Conservation (phyloP, 2,329 filamentous ascomycete genomes). For the Cladosporium sphaerospermum region DNA sequence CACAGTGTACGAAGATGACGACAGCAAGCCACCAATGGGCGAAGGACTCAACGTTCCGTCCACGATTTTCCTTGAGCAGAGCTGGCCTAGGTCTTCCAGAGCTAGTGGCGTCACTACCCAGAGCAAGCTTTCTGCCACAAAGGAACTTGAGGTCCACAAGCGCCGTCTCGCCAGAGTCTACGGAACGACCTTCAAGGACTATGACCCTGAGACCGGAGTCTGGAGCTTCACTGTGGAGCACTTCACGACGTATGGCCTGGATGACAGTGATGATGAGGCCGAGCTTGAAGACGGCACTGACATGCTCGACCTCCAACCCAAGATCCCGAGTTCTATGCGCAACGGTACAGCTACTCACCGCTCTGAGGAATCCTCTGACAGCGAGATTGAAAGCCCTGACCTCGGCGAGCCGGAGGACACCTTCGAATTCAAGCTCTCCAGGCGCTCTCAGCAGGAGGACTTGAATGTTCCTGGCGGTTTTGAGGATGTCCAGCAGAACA, state of each 20-base stretch:
- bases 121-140: constrained; percentile 48
- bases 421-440: constrained; percentile 46
- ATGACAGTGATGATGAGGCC: constrained; percentile 63
- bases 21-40: constrained; percentile 74
- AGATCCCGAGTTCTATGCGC: constrained; percentile 5
- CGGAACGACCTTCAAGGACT: constrained; percentile 76
- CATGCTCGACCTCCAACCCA: constrained; percentile 10
- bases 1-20: constrained; percentile 74
- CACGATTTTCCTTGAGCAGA: constrained; percentile 81
- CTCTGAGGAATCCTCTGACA: constrained; percentile 8
- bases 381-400: constrained; percentile 9
- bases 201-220: constrained; percentile 70
- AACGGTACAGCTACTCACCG: constrained; percentile 13
- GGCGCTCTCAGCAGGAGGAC: constrained; percentile 36
- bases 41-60: constrained; percentile 90
- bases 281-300: constrained; percentile 45
- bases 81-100: constrained; percentile 68
- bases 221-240: constrained; percentile 95
- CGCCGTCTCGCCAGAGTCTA: constrained; percentile 70
- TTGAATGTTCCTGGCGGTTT: constrained; percentile 72
- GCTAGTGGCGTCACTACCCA: constrained; percentile 1
- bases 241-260: constrained; percentile 90
- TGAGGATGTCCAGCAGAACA: constrained; percentile 41
- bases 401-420: constrained; percentile 42
- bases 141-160: constrained; percentile 72